phyloP scores from a whole-genome alignment of 2,329 filamentous ascomycete species.

The Didymosphaeria variabile region DNA sequence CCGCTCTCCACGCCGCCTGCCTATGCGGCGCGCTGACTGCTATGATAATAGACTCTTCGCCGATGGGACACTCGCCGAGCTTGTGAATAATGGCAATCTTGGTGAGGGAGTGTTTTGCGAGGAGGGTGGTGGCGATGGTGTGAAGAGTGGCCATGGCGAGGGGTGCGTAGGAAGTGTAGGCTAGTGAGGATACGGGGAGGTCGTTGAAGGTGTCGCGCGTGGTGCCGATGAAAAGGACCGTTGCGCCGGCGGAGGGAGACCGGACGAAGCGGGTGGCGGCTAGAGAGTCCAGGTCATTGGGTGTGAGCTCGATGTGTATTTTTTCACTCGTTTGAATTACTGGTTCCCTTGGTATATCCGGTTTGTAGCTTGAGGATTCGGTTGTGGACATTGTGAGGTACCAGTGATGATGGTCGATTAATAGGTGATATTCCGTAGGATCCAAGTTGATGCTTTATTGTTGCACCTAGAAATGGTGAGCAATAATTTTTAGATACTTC shows the following conservation, averaged over 20 bases:
- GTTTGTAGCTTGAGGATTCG: constrained; percentile 36
- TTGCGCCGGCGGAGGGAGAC: constrained; percentile 54
- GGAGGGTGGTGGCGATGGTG: constrained; percentile 67
- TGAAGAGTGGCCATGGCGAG: constrained; percentile 75
- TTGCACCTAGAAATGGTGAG: neutral
- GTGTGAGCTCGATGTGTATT: constrained; percentile 75
- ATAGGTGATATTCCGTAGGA: neutral
- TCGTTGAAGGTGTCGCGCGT: constrained; percentile 78
- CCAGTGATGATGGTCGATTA: neutral
- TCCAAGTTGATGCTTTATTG: constrained; percentile 18
- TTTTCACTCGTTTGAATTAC: constrained; percentile 37
- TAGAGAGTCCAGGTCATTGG: constrained; percentile 66
- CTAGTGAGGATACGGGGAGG: constrained; percentile 76
- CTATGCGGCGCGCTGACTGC: constrained; percentile 86
- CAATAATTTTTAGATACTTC: neutral
- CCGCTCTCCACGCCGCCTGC: constrained; percentile 84
- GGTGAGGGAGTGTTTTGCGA: constrained; percentile 69
- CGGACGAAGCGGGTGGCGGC: constrained; percentile 72
- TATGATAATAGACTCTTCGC: constrained; percentile 93
- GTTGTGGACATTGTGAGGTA: constrained; percentile 37
- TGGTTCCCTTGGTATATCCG: constrained; percentile 39
- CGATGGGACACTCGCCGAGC: constrained; percentile 83
- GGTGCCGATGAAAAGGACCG: constrained; percentile 62
- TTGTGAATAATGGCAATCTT: constrained; percentile 85
- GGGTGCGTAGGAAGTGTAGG: constrained; percentile 78